These are phyloP conservation scores for Yamadazyma spencermartinsiae DNA, from an alignment of 1,139 yeast species.

Conservation along the genomic window DNA sequence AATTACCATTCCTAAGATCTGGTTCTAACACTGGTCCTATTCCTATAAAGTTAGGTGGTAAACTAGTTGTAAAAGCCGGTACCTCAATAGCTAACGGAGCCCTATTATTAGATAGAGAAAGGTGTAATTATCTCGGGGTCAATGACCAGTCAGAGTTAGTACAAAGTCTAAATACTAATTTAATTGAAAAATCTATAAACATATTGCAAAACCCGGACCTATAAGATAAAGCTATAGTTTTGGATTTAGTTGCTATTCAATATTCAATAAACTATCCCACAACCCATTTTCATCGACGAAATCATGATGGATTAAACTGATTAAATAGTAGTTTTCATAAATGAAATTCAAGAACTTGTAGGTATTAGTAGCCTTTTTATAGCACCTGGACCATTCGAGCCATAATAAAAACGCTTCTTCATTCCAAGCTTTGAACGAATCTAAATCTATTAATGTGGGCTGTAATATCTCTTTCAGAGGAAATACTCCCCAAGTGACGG, in stretches of 20 bases:
- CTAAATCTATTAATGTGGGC: slow-evolving; percentile 84
- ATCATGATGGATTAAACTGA: slow-evolving; percentile 85
- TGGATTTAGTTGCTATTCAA: slow-evolving; percentile 21
- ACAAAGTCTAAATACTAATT: slow-evolving; percentile 23
- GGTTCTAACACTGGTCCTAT: slow-evolving; percentile 28
- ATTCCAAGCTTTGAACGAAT: slow-evolving; percentile 88
- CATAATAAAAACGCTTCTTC: slow-evolving; percentile 92
- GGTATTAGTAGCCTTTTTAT: slow-evolving; percentile 55
- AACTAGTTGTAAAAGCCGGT: slow-evolving; percentile 32
- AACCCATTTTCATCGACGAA: slow-evolving; percentile 71
- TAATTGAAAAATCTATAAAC: slow-evolving; percentile 37
- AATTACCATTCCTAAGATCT: slow-evolving; percentile 33
- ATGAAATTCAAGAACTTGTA: slow-evolving; percentile 62
- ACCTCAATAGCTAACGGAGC: slow-evolving; percentile 36
- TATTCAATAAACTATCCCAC: slow-evolving; percentile 62
- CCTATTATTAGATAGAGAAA: slow-evolving; percentile 28
- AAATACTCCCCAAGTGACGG: slow-evolving; percentile 96
- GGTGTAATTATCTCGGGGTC: slow-evolving; percentile 37
- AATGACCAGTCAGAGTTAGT: slow-evolving; percentile 22
- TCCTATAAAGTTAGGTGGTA: slow-evolving; percentile 41
- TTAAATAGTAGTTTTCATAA: slow-evolving; percentile 66
- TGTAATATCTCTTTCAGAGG: slow-evolving; percentile 84
- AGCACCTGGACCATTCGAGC: slow-evolving; percentile 89
- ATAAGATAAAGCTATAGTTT: slow-evolving; percentile 8
- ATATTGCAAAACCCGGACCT: slow-evolving; percentile 21